Evolutionary conservation across 441 rosid genomes (phyloP), one percentile per base, ranked within the genome.

Genomic region (Gossypium trilobum): DNA sequence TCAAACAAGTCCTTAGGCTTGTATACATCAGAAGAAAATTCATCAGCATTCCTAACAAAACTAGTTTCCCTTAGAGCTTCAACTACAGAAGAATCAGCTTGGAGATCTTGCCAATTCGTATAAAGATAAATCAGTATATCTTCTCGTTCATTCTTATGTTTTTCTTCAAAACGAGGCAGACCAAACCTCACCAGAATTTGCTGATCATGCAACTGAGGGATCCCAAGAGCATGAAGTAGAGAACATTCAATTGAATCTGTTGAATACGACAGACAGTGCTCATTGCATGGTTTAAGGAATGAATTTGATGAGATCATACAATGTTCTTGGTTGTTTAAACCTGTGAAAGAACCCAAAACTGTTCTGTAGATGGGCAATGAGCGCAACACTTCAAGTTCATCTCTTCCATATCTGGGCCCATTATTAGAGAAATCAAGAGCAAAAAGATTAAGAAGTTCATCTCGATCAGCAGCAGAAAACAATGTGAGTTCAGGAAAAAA

Each of bases 331-430:
- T 77, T 78, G 70, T 81, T 86, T 81, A 95, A 74, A 74, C 58
- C 78, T 4, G 89, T 87, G 75, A 79, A 91, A 67, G 97, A 84
- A 77, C 97, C 95, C 51, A 75, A 77, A 73, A 87, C 92, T 33
- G 96, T 88, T 85, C 84, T 95, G 80, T 85, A 95, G 77, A 95
- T 89, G 74, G 99, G 99, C 82, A 95, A 87, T 63, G 87, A 87
- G 27, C 87, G 82, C 76, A 95, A 79, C 20, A 86, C 91, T 80
- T 91, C 93, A 79, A 86, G 93, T 82, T 89, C 93, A 82, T 87
- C 88, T 64, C 83, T 31, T 69, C 86, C 86, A 78, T 92, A 95
- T 23, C 80, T 80, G 52, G 93, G 85, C 70, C 85, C 87, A 86
- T 80, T 86, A 67, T 80, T 79, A 70, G 81, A 79, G 78, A 88